Evolutionary conservation across 495 filamentous ascomycete species (phyloP), one percentile per base, ranked within the genome.

Genomic region (Darksidea phi): DNA sequence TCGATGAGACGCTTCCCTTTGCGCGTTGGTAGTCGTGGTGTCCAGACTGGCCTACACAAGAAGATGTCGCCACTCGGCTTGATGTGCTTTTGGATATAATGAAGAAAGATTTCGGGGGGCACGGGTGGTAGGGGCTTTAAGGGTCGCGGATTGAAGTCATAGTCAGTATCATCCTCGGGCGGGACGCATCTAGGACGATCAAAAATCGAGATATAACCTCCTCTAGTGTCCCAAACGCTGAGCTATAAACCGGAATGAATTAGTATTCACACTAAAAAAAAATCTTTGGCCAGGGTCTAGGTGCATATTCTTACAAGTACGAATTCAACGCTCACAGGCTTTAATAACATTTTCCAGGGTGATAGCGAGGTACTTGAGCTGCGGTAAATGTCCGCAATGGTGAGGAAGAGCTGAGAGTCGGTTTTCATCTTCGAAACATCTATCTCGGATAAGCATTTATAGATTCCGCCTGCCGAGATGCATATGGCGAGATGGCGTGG

Each of bases 151-250:
- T 21, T 1, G 21, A 48, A 48, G 17, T 48, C 46, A 25, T 48
- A 48, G 46, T 17, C 46, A 2, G 21, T 13, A 25, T 21, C 17
- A 21, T 25, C 24, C 46, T 48, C 21, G 3, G 46, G 46, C 24
- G 46, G 46, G 46, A 48, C 46, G 46, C 46, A 48, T 23, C 21
- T 18, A n/a, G 46, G 46, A 17, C 46, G 46, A 20, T 48, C 46
- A 23, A 13, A 48, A 12, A 48, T 48, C 4, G 46, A 48, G 46
- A 48, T 21, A 21, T 48, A 48, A 2, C 46, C 46, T 48, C 23
- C 23, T 12, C 2, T 13, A 10, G 24, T 18, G 21, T 48, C 24
- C 46, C 46, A 48, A 25, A 48, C 12, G 10, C 17, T 4, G 46
- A 48, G 24, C 46, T 48, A 48, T 1, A 17, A 48, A 13, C 46